These are phyloP conservation scores for Exophiala aquamarina DNA, from an alignment of 2,329 filamentous ascomycete genomes.

Conservation along the genomic window DNA sequence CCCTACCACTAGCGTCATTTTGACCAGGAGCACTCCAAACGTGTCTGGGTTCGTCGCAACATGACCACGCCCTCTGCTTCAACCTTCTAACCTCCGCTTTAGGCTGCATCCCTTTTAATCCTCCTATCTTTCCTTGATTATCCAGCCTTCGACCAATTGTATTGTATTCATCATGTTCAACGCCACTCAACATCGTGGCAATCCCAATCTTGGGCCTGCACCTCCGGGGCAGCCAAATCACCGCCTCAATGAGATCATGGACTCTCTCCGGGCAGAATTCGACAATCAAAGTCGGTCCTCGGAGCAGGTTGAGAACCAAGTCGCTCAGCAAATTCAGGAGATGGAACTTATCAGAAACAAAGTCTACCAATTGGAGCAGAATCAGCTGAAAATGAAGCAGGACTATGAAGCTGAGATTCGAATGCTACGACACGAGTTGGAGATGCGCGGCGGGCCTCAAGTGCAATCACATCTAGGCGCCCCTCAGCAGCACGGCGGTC, in stretches of 20 bases:
- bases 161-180: constrained; percentile 26
- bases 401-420: constrained; percentile 94
- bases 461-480: constrained; percentile 65
- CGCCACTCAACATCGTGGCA: constrained; percentile 28
- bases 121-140: neutral
- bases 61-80: constrained; percentile 2
- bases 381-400: constrained; percentile 82
- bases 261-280: constrained; percentile 87
- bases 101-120: neutral
- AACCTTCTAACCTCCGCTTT: constrained; percentile 1
- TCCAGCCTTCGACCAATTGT: neutral
- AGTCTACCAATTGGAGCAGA: constrained; percentile 88
- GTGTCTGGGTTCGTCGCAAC: constrained; percentile 14
- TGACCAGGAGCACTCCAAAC: constrained; percentile 9
- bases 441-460: constrained; percentile 65
- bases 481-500: constrained; percentile 73
- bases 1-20: constrained; percentile 27
- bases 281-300: constrained; percentile 78
- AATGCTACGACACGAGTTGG: constrained; percentile 83
- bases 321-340: constrained; percentile 87
- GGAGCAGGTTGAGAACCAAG: constrained; percentile 93
- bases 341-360: constrained; percentile 93
- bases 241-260: constrained; percentile 87
- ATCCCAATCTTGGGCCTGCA: constrained; percentile 46
- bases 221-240: constrained; percentile 52